These are phyloP conservation scores for Ustilago shanxiensis DNA, from an alignment of 1,284 basidiomycete species.

Conservation along the genomic window DNA sequence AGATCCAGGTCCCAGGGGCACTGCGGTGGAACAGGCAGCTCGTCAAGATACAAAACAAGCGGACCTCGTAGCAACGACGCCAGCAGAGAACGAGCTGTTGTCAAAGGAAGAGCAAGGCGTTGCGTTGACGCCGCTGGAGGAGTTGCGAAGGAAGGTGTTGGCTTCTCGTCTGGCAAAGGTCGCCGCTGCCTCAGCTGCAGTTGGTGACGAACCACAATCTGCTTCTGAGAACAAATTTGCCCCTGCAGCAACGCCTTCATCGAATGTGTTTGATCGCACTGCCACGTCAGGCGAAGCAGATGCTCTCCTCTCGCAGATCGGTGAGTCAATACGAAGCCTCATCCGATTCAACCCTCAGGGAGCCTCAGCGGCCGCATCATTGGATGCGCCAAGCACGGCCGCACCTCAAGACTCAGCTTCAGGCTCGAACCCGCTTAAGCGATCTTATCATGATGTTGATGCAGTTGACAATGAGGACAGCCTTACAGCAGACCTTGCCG, in stretches of 20 bases:
- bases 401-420: constrained; percentile 1
- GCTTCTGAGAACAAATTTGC: background rate
- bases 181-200: constrained; percentile 9
- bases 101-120: constrained; percentile 25
- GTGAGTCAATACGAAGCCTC: constrained; percentile 27
- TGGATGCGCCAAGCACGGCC: background rate
- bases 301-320: constrained; percentile 34
- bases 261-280: constrained; percentile 26
- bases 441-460: constrained; percentile 42
- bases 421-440: constrained; percentile 34
- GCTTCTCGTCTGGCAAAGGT: constrained; percentile 37
- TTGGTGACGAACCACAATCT: background rate
- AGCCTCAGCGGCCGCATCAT: background rate
- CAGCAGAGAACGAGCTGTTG: constrained; percentile 31
- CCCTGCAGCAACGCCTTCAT: background rate
- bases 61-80: constrained; percentile 12
- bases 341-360: constrained; percentile 13
- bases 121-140: constrained; percentile 33
- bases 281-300: constrained; percentile 35
- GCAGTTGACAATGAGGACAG: constrained; percentile 19
- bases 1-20: background rate
- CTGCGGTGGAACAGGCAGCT: background rate
- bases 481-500: constrained; percentile 15
- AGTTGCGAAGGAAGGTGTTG: constrained; percentile 36
- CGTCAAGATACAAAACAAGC: background rate